A percentile compares a stretch with the other conserved stretches of the same genome.
phyloP scores from a whole-genome alignment of 169 alveolate genomes.

The Toxoplasma gondii region DNA sequence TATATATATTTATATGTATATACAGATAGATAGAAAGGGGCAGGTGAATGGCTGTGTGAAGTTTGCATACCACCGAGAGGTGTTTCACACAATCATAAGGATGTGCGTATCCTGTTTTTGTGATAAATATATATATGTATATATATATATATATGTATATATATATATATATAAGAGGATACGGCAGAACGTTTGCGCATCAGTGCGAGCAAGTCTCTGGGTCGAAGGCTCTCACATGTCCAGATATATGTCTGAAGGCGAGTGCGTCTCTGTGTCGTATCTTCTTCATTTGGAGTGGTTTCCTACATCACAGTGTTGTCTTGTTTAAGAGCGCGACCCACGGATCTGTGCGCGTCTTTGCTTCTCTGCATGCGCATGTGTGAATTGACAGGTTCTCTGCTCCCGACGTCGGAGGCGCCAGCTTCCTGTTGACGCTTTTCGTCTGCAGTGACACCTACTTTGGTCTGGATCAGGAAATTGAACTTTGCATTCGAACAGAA shows the following conservation, averaged over 20 bases:
- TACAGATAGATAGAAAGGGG: too few species aligned
- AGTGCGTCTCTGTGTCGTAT: too few species aligned
- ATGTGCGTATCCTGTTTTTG: too few species aligned
- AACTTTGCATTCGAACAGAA: conserved; percentile 12
- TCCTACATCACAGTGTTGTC: too few species aligned
- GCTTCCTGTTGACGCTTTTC: conserved; percentile 39
- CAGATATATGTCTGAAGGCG: too few species aligned
- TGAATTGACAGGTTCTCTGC: conserved; percentile 18
- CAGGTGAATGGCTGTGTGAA: too few species aligned
- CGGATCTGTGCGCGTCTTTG: too few species aligned
- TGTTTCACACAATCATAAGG: too few species aligned
- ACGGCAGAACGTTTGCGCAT: too few species aligned
- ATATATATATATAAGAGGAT: not conserved
- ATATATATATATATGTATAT: not conserved
- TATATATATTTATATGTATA: not conserved
- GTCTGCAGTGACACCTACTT: conserved; percentile 47
- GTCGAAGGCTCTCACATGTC: not conserved
- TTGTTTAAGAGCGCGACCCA: too few species aligned
- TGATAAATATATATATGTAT: not conserved
- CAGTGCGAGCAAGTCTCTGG: not conserved
- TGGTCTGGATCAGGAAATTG: conserved; percentile 48
- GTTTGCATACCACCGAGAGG: too few species aligned
- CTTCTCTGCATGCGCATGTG: not conserved
- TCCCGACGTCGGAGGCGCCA: conserved; percentile 38
- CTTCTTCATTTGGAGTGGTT: too few species aligned